phyloP scores from a whole-genome alignment of 441 rosid species.

The Populus hybrid region DNA sequence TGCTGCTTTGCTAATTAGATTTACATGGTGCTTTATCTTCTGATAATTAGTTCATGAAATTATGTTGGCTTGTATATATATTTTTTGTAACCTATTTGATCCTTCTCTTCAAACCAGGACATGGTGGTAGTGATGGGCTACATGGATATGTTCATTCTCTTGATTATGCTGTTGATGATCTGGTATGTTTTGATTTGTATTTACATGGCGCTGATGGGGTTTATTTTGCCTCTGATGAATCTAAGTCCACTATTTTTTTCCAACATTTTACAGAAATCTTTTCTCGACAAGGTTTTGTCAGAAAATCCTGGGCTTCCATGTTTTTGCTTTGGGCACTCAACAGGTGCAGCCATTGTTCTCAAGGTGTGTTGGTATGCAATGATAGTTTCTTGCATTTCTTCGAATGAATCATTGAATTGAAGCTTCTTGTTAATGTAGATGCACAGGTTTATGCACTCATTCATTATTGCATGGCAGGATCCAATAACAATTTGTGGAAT shows the following conservation, averaged over 20 bases:
- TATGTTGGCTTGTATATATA: neutral
- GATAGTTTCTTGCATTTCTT: neutral
- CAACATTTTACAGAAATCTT: conserved; percentile 47
- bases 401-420: neutral
- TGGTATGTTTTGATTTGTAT: conserved; percentile 42
- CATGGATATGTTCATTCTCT: conserved; percentile 87
- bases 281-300: conserved; percentile 54
- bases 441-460: neutral
- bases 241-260: conserved; percentile 3
- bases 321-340: conserved; percentile 91
- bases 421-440: neutral
- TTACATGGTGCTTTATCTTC: neutral
- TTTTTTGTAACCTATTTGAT: conserved; percentile 8
- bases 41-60: neutral
- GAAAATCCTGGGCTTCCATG: conserved; percentile 77
- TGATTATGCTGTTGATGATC: conserved; percentile 64
- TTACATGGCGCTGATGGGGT: neutral
- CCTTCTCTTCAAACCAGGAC: conserved; percentile 42
- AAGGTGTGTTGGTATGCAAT: conserved; percentile 39
- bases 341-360: conserved; percentile 81
- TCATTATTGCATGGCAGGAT: neutral
- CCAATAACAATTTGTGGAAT: neutral
- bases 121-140: conserved; percentile 93
- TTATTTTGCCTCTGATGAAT: neutral
- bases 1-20: neutral